A percentile compares a stretch with the other conserved stretches of the same genome.
These are phyloP conservation scores for Syzygium malaccense DNA, from an alignment of 441 rosid genomes.

Conservation along the genomic window DNA sequence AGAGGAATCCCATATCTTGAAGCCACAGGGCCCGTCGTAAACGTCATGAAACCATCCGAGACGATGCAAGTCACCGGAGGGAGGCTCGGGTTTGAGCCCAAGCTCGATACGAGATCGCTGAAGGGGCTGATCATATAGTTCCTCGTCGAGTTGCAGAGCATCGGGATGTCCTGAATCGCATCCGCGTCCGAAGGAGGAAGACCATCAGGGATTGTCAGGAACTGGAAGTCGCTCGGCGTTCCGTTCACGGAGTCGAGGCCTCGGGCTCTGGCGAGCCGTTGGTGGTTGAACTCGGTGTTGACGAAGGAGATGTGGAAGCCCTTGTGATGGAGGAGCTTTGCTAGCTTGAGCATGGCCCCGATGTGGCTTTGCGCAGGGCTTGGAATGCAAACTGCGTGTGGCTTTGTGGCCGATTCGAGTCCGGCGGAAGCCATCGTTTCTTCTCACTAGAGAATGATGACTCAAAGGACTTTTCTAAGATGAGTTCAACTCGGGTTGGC, in stretches of 20 bases:
- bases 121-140: neutral
- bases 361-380: conserved; percentile 24
- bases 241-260: neutral
- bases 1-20: neutral
- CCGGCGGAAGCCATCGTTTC: neutral
- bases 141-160: neutral
- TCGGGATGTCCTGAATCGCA: neutral
- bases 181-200: neutral
- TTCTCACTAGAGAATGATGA: neutral
- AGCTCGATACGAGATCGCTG: neutral
- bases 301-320: conserved; percentile 21
- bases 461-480: neutral
- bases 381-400: neutral
- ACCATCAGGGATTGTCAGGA: neutral
- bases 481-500: neutral
- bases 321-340: conserved; percentile 20
- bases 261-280: neutral
- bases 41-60: neutral
- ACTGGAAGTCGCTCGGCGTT: neutral
- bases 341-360: conserved; percentile 24
- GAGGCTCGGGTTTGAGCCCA: neutral
- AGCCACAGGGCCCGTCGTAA: neutral
- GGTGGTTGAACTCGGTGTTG: conserved; percentile 20
- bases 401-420: neutral
- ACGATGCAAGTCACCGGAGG: neutral